Conservation (phyloP, 805 yeast genomes). For the Zygoascus bituminiphila region DNA sequence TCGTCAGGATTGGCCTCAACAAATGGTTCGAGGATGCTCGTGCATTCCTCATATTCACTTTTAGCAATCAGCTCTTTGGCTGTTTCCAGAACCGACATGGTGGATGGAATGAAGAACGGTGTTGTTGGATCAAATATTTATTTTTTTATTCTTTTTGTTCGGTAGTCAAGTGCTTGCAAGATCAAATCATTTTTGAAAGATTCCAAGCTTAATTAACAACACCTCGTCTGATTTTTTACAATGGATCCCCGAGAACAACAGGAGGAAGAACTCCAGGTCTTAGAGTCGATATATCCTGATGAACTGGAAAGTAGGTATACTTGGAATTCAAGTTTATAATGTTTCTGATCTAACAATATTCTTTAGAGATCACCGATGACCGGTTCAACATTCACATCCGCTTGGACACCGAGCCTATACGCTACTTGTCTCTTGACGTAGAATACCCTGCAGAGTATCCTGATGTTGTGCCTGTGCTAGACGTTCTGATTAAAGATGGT, state of each 20-base stretch:
- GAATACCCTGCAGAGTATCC: conserved; percentile 76
- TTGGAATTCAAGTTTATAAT: not conserved
- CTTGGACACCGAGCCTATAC: conserved; percentile 62
- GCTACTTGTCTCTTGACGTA: conserved; percentile 48
- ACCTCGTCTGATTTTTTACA: too few species aligned
- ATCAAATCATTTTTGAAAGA: not conserved
- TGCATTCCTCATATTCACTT: conserved; percentile 47
- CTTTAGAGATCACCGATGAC: conserved; percentile 34
- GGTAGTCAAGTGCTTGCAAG: not conserved
- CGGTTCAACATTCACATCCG: conserved; percentile 49
- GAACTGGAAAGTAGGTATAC: conserved; percentile 40
- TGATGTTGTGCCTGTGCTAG: conserved; percentile 60
- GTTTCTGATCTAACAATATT: conserved; percentile 4
- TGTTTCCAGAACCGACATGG: conserved; percentile 12
- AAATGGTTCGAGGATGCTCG: conserved; percentile 35
- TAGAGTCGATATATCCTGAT: conserved; percentile 89
- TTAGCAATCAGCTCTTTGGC: conserved; percentile 40
- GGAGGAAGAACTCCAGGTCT: conserved; percentile 78
- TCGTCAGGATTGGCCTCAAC: conserved; percentile 17
- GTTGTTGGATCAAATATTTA: not conserved
- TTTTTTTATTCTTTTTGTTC: not conserved
- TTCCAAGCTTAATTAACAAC: too few species aligned
- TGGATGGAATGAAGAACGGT: too few species aligned
- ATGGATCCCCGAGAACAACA: conserved; percentile 77
- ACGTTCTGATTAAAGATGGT: conserved; percentile 32